Percentiles rank a stretch among this genome's conserved stretches.
Evolutionary conservation across 164 flowering plant genomes (phyloP).

Genomic region (Dillenia suffruticosa): DNA sequence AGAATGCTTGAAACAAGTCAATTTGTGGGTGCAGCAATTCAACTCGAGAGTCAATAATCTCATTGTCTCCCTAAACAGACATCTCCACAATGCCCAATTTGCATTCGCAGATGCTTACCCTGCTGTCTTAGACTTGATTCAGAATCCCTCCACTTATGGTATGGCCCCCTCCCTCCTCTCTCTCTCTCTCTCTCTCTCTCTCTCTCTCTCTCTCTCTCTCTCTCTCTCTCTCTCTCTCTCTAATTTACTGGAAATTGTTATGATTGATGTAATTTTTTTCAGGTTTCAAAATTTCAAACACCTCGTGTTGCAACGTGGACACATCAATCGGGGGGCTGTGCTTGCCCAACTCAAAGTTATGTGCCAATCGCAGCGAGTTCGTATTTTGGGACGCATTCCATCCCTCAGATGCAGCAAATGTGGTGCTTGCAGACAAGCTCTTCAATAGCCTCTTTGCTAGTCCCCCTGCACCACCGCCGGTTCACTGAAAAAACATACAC

Average conservation of each 20-base stretch:
- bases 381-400: constrained; percentile 96
- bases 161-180: not conserved
- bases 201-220: not conserved
- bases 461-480: constrained; percentile 24
- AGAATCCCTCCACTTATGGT: constrained; percentile 57
- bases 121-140: constrained; percentile 50
- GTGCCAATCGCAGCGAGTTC: constrained; percentile 49
- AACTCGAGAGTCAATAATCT: constrained; percentile 39
- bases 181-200: not conserved
- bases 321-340: constrained; percentile 64
- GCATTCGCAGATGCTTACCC: constrained; percentile 56
- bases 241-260: no score
- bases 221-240: not conserved
- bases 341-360: constrained; percentile 61
- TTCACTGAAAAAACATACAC: no score
- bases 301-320: constrained; percentile 80
- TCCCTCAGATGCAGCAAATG: constrained; percentile 81
- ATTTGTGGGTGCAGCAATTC: constrained; percentile 51
- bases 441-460: constrained; percentile 36
- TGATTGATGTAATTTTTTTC: not conserved
- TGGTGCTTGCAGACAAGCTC: constrained; percentile 45
- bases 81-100: constrained; percentile 39
- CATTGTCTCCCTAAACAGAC: constrained; percentile 26
- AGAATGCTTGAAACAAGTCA: constrained; percentile 54
- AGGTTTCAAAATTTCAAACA: constrained; percentile 74